phyloP scores from a whole-genome alignment of 2,329 filamentous ascomycete genomes.

The Colletotrichum plurivorum region DNA sequence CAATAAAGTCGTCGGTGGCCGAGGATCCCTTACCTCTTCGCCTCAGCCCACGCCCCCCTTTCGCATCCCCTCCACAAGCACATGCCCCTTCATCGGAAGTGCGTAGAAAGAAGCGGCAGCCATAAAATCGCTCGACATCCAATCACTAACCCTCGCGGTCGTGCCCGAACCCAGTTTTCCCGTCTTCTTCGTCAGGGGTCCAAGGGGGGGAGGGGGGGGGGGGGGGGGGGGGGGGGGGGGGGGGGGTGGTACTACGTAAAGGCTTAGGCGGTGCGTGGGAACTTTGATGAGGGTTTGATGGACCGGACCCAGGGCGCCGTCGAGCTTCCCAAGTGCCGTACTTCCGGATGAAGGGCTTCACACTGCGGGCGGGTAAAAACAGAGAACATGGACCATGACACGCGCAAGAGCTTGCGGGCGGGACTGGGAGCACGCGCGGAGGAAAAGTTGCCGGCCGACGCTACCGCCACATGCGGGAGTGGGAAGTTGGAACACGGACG shows the following conservation, averaged over 20 bases:
- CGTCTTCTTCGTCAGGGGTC: constrained; percentile 12
- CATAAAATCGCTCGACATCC: neutral
- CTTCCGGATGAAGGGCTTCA: constrained; percentile 19
- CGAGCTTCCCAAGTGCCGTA: constrained; percentile 31
- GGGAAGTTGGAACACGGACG: constrained; percentile 20
- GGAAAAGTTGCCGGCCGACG: constrained; percentile 29
- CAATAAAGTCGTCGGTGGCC: constrained; percentile 20
- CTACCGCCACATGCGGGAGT: constrained; percentile 33
- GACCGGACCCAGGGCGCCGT: constrained; percentile 16
- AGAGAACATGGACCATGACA: neutral
- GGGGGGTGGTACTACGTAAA: constrained; percentile 14
- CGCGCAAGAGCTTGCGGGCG: neutral
- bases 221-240: constrained; percentile 21
- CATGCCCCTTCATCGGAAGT: constrained; percentile 26
- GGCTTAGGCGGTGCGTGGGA: constrained; percentile 21
- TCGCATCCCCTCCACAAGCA: constrained; percentile 23
- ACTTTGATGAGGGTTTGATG: constrained; percentile 25
- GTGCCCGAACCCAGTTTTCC: constrained; percentile 20
- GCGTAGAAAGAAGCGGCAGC: constrained; percentile 16
- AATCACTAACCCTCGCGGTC: constrained; percentile 14
- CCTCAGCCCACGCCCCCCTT: constrained; percentile 9
- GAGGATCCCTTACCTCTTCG: constrained; percentile 29
- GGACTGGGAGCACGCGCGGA: neutral
- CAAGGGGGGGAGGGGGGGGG: constrained; percentile 16
- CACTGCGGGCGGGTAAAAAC: neutral